These are phyloP conservation scores for Populus nigra DNA, from an alignment of 345 rosid genomes.

Conservation along the genomic window DNA sequence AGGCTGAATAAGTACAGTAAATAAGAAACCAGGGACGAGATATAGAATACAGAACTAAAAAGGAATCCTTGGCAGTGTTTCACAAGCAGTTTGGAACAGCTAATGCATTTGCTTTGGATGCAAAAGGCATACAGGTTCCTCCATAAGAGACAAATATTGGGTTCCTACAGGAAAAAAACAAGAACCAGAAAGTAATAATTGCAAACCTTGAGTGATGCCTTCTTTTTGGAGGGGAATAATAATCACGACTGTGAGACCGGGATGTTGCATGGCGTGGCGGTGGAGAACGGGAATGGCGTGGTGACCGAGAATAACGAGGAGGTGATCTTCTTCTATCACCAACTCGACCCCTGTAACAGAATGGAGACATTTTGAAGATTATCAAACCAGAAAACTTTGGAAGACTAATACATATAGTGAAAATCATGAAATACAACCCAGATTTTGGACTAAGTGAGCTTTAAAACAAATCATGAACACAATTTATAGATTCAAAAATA, in stretches of 20 bases:
- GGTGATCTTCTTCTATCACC: slow-evolving; percentile 34
- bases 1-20: not conserved
- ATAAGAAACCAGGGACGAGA: not conserved
- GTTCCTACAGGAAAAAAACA: not conserved
- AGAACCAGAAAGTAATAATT: not conserved
- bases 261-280: slow-evolving; percentile 70
- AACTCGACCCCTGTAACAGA: slow-evolving; percentile 13
- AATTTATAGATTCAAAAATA: not conserved
- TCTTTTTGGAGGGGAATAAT: slow-evolving; percentile 28
- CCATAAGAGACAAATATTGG: too few species aligned
- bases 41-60: not conserved
- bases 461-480: not conserved
- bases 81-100: not conserved
- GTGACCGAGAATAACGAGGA: slow-evolving; percentile 30
- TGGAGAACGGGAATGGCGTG: slow-evolving; percentile 62
- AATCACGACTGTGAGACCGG: slow-evolving; percentile 33
- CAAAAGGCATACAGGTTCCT: not conserved
- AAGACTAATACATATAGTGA: not conserved
- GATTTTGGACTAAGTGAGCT: not conserved
- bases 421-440: not conserved
- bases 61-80: not conserved
- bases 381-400: not conserved
- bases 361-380: slow-evolving; percentile 17
- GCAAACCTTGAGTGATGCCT: slow-evolving; percentile 50
- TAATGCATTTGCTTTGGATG: not conserved